Evolutionary conservation across 805 yeast genomes (phyloP), one percentile per base, ranked within the genome.

Genomic region (Starmerella asiatica): DNA sequence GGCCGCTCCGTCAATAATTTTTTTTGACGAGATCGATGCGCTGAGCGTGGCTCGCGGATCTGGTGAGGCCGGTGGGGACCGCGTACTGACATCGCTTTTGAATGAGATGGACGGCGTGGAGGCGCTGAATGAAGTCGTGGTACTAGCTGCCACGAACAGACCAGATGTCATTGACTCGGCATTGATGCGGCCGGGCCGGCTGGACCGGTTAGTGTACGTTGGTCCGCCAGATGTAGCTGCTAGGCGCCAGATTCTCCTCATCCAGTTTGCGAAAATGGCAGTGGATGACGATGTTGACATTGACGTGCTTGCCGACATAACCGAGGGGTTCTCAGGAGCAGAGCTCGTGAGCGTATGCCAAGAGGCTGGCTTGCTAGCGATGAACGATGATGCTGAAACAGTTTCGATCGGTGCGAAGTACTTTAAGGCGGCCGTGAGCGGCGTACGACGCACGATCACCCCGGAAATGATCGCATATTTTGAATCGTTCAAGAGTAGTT

Each of bases 61-160:
- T 15, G 62, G 75, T 0, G 76, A 84, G 0, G 70, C 79, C 16
- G 64, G 64, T 3, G 73, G 88, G 0, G 83, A 75, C 46, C 79
- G 93, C 51, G 96, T 91, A 0, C 63, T 91, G 43, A 88, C 96
- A 2, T 80, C 97, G 0, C 63, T 91, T 49, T 68, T 91, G 51
- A 91, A 88, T 54, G 99, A 91, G 59, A 81, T 91, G 51, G 99
- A 91, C 57, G 99, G 99, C 55, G 88, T 91, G 15, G 99, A 91
- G 58, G 93, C 86, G 45, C 63, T 91, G 50, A 81, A 79, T 37
- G 96, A 94, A 3, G 98, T 91, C 4, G 82, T 85, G 2, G 78
- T 91, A 9, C 79, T 91, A 21, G 98, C 95, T 2, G 98, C 98
- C 8, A 91, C 99, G 0, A 91, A 91, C 57, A 68, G 94, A 52